Conservation (phyloP, 192 early-diverging fungal species). For the Podila minutissima region DNA sequence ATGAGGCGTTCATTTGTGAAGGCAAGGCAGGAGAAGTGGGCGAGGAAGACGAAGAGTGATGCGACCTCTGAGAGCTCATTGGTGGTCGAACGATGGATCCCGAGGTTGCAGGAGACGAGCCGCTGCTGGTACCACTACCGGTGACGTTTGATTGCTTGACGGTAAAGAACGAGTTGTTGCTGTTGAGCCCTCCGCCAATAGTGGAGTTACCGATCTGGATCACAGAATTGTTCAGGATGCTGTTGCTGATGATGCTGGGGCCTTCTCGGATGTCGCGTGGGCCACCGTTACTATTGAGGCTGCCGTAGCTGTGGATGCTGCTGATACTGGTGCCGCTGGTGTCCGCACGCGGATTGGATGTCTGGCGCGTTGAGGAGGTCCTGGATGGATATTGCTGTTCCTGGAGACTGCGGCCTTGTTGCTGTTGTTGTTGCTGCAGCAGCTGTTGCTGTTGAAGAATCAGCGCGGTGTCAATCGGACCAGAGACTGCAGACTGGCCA, state of each 20-base stretch:
- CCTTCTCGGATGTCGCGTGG: conserved; percentile 19
- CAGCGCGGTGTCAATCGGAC: neutral
- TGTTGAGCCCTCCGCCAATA: conserved; percentile 23
- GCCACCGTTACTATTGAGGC: conserved; percentile 3
- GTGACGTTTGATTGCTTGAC: conserved; percentile 22
- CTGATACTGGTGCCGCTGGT: conserved; percentile 1
- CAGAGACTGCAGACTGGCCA: conserved; percentile 4
- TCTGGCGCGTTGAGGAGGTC: neutral
- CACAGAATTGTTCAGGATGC: conserved; percentile 36
- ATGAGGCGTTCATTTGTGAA: conserved; percentile 19
- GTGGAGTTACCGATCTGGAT: conserved; percentile 11
- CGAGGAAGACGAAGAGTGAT: conserved; percentile 1
- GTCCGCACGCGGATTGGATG: neutral
- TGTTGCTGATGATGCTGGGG: conserved; percentile 40
- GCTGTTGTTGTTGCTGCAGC: neutral
- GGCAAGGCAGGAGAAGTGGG: conserved; percentile 3
- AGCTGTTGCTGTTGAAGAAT: conserved; percentile 21
- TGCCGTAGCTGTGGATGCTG: conserved; percentile 11
- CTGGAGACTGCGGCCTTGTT: neutral
- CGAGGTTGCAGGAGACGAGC: conserved; percentile 15
- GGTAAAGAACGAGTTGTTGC: conserved; percentile 41
- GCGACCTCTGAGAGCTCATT: conserved; percentile 30
- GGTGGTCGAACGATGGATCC: conserved; percentile 32
- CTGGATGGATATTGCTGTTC: neutral
- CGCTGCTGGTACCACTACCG: neutral